phyloP scores from a whole-genome alignment of 495 filamentous ascomycete genomes.

The Penicillium simplicissimum region DNA sequence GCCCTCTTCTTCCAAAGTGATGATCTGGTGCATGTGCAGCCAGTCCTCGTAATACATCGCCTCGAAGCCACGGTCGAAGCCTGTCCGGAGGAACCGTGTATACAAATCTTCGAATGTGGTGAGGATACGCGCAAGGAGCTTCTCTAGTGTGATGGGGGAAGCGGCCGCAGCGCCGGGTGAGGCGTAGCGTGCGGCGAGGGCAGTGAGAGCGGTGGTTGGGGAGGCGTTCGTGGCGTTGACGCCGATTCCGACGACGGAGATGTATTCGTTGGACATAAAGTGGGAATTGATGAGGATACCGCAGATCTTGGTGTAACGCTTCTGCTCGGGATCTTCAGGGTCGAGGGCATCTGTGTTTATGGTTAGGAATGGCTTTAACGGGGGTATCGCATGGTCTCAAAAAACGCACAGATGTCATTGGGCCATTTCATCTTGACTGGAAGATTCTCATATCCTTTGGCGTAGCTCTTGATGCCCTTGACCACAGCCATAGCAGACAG shows the following conservation, averaged over 20 bases:
- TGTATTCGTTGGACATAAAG: slow-evolving; percentile 75
- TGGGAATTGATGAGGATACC: slow-evolving; percentile 91
- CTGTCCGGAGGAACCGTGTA: slow-evolving; percentile 65
- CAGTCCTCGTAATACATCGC: slow-evolving; percentile 80
- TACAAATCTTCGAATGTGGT: slow-evolving; percentile 80
- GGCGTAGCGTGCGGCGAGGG: slow-evolving; percentile 53
- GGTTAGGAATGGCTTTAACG: neutral
- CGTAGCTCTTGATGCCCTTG: slow-evolving; percentile 81
- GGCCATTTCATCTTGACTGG: slow-evolving; percentile 95
- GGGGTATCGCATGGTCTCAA: neutral
- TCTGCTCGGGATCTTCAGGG: slow-evolving; percentile 58
- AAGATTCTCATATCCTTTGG: slow-evolving; percentile 66
- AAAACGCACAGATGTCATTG: slow-evolving; percentile 82
- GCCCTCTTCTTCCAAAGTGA: slow-evolving; percentile 83
- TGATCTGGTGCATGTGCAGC: slow-evolving; percentile 88
- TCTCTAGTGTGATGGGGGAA: slow-evolving; percentile 70
- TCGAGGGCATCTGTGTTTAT: slow-evolving; percentile 64
- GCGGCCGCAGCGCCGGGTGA: slow-evolving; percentile 24
- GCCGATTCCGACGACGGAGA: slow-evolving; percentile 86
- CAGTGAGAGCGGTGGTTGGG: slow-evolving; percentile 85
- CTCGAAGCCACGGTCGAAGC: slow-evolving; percentile 74
- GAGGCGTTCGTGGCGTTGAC: slow-evolving; percentile 83
- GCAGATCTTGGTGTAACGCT: slow-evolving; percentile 83
- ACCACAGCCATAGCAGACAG: slow-evolving; percentile 88
- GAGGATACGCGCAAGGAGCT: slow-evolving; percentile 79